Evolutionary conservation across 1,284 basidiomycete species (phyloP).

Genomic region (Papiliotrema terrestris): DNA sequence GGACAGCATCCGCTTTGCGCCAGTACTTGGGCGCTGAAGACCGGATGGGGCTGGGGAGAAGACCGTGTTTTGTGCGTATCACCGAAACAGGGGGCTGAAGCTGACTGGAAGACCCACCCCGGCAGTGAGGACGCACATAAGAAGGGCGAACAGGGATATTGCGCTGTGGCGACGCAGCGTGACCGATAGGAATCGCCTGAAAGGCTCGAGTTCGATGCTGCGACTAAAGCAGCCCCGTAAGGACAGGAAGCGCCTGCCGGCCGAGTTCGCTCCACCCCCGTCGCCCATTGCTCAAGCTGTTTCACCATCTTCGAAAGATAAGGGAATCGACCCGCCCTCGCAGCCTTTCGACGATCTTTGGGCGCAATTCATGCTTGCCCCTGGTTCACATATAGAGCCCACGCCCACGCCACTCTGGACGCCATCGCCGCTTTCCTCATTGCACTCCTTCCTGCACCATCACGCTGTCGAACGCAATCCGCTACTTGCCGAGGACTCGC

Average conservation of each 20-base stretch:
- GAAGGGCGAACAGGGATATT: constrained; percentile 27
- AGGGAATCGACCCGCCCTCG: not conserved
- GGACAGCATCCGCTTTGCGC: constrained; percentile 36
- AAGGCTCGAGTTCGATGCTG: constrained; percentile 11
- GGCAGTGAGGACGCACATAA: constrained; percentile 14
- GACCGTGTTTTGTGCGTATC: not conserved
- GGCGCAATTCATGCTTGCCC: constrained; percentile 21
- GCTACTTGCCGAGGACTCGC: constrained; percentile 29
- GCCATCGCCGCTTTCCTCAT: constrained; percentile 21
- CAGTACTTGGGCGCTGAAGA: constrained; percentile 23
- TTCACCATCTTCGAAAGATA: not conserved
- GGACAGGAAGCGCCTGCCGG: constrained; percentile 21
- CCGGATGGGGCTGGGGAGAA: constrained; percentile 33
- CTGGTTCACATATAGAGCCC: constrained; percentile 22
- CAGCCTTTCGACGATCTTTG: constrained; percentile 19
- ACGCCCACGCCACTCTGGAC: constrained; percentile 19
- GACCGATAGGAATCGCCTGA: constrained; percentile 12
- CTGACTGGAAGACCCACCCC: not conserved
- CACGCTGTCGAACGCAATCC: constrained; percentile 19
- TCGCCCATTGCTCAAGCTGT: not conserved
- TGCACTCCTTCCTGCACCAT: constrained; percentile 28
- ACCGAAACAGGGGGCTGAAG: too few relatives aligned
- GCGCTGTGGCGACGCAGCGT: constrained; percentile 28
- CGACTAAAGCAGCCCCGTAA: constrained; percentile 8
- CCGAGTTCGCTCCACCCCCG: constrained; percentile 10